These are phyloP conservation scores for Cyclotella choctawhatcheeana DNA, from an alignment of 108 stramenopile species.

Conservation along the genomic window DNA sequence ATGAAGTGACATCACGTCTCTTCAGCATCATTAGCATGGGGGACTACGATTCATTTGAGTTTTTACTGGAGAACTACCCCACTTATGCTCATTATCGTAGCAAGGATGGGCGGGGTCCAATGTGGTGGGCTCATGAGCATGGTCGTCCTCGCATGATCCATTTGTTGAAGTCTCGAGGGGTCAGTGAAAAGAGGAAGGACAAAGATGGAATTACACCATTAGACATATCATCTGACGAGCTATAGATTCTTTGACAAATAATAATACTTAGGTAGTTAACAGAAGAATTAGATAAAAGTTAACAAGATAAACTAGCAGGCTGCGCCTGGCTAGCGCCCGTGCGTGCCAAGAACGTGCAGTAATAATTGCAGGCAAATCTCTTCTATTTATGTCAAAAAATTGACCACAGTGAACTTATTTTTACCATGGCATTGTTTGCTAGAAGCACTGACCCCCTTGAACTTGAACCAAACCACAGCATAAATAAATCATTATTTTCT, in stretches of 20 bases:
- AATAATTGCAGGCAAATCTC: too few relatives aligned
- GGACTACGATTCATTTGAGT: slow-evolving; percentile 49
- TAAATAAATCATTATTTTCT: too few relatives aligned
- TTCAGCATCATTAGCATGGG: slow-evolving; percentile 67
- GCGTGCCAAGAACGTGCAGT: too few relatives aligned
- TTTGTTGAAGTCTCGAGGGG: slow-evolving; percentile 70
- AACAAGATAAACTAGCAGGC: too few relatives aligned
- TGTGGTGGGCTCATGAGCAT: slow-evolving; percentile 92
- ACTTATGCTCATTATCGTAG: slow-evolving; percentile 66
- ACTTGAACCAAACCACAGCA: too few relatives aligned
- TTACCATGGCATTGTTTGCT: too few relatives aligned
- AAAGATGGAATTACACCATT: slow-evolving; percentile 72
- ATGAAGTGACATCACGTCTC: slow-evolving; percentile 63
- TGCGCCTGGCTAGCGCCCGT: too few relatives aligned
- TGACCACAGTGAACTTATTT: too few relatives aligned
- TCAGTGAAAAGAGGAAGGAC: slow-evolving; percentile 71
- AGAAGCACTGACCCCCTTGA: too few relatives aligned
- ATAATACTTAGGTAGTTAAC: too few relatives aligned
- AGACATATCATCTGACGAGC: slow-evolving; percentile 41
- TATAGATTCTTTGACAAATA: neutral
- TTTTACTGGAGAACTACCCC: slow-evolving; percentile 57
- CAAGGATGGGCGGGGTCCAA: slow-evolving; percentile 61
- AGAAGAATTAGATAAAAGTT: too few relatives aligned
- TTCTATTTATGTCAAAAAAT: too few relatives aligned
- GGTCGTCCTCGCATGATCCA: slow-evolving; percentile 61